Percentiles rank a stretch among this genome's conserved stretches.
phyloP scores from a whole-genome alignment of 208 protist species.

The Naegleria gruberi region DNA sequence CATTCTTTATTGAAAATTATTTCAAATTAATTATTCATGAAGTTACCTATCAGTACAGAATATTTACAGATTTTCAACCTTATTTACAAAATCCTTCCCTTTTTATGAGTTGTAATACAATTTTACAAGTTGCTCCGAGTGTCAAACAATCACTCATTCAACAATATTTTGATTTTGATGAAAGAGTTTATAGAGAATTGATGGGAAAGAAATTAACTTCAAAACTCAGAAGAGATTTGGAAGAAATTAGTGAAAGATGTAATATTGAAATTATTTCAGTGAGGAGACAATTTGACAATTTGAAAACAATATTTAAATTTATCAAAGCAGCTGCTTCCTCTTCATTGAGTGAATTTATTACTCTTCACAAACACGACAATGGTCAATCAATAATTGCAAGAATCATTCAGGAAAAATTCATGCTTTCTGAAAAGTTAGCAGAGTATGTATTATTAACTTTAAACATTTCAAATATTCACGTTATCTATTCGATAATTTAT shows the following conservation, averaged over 20 bases:
- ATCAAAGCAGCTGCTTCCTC: background rate
- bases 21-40: background rate
- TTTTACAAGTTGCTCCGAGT: background rate
- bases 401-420: background rate
- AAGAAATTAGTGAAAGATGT: background rate
- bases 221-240: slow-evolving; percentile 12
- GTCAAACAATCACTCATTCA: background rate
- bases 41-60: background rate
- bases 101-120: background rate
- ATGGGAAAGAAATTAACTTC: slow-evolving; percentile 3
- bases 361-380: background rate
- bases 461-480: too few relatives aligned
- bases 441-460: background rate
- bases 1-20: background rate
- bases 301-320: background rate
- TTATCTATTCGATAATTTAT: too few relatives aligned
- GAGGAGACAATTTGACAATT: background rate
- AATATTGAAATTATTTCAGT: background rate
- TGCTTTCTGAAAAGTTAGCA: background rate
- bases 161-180: slow-evolving; percentile 3
- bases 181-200: slow-evolving; percentile 14
- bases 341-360: background rate
- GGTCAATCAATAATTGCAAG: background rate
- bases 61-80: background rate
- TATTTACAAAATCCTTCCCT: background rate